Base-by-base conservation (phyloP, 306 rosid species). In the Cajanus cajan region DNA sequence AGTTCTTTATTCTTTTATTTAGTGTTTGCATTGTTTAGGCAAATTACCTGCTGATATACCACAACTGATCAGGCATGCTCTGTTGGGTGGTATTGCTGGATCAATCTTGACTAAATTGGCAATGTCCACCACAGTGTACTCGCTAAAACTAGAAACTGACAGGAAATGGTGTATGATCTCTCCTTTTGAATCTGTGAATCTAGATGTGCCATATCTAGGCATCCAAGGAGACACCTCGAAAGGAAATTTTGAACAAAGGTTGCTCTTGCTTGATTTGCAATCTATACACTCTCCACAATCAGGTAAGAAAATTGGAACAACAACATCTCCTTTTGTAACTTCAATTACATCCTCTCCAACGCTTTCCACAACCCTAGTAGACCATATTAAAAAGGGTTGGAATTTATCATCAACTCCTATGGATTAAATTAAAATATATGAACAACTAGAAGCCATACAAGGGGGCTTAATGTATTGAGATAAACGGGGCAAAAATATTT, bases 41-140 rank as follows among this genome's bases (percentile, higher is more conserved):
- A 21, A 61, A 14, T 57, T 79, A 93, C 98, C 98, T 3, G 98
- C 88, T 45, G 95, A 87, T 76, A 94, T 88, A 54, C 97, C 97
- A 50, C 98, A 94, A 7, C 95, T 89, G n/a, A 94, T 84, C 64
- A 92, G 95, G 71, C 95, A 93, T 33, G 95, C 95, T 75, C 78
- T 86, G 45, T 76, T 79, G 48, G 94, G 92, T 58, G 98, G 93
- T 68, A 88, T 21, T 24, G 71, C 8, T 0, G 91, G 85, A 33
- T 87, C 86, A 58, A 90, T 83, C 85, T 90, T 94, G 36, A 84
- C 76, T 16, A 92, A 36, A 68, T 92, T 83, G 77, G 90, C 95
- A 34, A 88, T 67, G 73, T 90, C 97, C 0, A 92, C 82, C 68
- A 89, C 97, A 0, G 91, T 92, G 84, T 92, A 92, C 80, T 94